Percentiles rank a stretch among this genome's conserved stretches.
Conservation (phyloP, 345 rosid species). For the Limnanthes douglasii region DNA sequence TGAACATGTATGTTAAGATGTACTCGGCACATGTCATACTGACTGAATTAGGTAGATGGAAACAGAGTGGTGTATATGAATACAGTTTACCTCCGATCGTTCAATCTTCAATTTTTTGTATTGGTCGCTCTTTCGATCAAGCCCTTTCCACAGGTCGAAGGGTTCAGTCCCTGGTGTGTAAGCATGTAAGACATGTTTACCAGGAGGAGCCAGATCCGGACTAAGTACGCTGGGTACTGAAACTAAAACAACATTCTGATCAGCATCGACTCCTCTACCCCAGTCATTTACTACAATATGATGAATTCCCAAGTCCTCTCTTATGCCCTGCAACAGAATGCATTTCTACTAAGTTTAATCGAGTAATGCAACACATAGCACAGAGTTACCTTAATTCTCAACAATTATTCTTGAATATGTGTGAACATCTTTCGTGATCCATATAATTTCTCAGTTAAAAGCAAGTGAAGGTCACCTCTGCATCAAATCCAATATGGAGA, state of each 20-base stretch:
- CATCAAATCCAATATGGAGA: conserved; percentile 90
- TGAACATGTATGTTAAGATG: too few species aligned
- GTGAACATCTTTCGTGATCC: too few species aligned
- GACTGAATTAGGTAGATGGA: too few species aligned
- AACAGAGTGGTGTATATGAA: too few species aligned
- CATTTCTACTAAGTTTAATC: conserved; percentile 4
- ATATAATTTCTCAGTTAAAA: too few species aligned
- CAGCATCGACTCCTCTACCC: conserved; percentile 84
- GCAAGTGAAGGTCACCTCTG: too few species aligned
- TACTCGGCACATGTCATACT: too few species aligned
- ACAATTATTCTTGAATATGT: too few species aligned
- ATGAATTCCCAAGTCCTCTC: conserved; percentile 74
- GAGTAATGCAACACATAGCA: background rate
- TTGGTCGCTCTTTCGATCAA: conserved; percentile 51
- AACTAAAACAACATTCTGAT: conserved; percentile 80
- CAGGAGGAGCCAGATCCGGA: conserved; percentile 71
- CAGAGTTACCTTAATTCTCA: background rate
- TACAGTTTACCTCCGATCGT: conserved; percentile 73
- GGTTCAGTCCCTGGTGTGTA: conserved; percentile 90
- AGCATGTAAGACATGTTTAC: conserved; percentile 76
- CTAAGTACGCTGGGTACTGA: conserved; percentile 74
- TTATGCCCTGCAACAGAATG: conserved; percentile 51
- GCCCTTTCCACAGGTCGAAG: conserved; percentile 65
- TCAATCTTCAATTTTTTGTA: conserved; percentile 70
- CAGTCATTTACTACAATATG: conserved; percentile 89